Base-by-base conservation (phyloP, 176 grass and related monocot genomes). In the Oryza meyeriana region DNA sequence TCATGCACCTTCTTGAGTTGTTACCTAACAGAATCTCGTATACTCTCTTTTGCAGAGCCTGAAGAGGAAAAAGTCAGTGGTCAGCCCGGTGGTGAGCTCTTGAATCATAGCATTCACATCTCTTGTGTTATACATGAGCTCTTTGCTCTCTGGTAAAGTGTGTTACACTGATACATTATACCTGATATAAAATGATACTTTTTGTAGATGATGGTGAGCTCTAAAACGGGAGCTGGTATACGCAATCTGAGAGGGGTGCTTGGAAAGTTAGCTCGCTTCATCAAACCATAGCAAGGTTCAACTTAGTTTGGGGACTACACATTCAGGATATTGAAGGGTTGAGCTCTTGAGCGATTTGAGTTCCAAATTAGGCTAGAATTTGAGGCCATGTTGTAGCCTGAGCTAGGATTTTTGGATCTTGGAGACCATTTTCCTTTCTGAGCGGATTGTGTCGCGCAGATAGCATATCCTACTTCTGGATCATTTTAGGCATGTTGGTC, bases 151-250 rank as follows among this genome's bases (percentile, higher is more conserved):
- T 76, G 16, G 7, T 64, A 33, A 82, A 63, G 9, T 45, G 30
- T 22, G 12, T 66, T 67, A 4, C 10, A 18, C n/a, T 65, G 4
- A 48, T 77, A 20, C n/a, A 33, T 35, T 71, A 3, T 6, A 22
- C 47, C 55, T 86, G 14, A 83, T 73, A 1, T 14, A 1, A n/a
- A 2, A n/a, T 14, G 5, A 0, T 20, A 72, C 63, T 24, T 39
- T 27, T 31, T 88, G 66, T 42, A 95, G 96, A 90, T 93, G 90
- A 98, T 95, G 90, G 87, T 90, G 86, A 98, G 90, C 86, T 98
- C 96, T 8, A 95, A 95, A 81, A 88, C 92, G 29, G 96, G 93
- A 64, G 96, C 88, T 2, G 95, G 92, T 20, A 77, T 95, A 24
- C 83, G 86, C 42, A 84, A 88, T 68, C 73, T 95, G 71, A 90